phyloP scores from a whole-genome alignment of 1,284 basidiomycete genomes.

The Tausonia pullulans region DNA sequence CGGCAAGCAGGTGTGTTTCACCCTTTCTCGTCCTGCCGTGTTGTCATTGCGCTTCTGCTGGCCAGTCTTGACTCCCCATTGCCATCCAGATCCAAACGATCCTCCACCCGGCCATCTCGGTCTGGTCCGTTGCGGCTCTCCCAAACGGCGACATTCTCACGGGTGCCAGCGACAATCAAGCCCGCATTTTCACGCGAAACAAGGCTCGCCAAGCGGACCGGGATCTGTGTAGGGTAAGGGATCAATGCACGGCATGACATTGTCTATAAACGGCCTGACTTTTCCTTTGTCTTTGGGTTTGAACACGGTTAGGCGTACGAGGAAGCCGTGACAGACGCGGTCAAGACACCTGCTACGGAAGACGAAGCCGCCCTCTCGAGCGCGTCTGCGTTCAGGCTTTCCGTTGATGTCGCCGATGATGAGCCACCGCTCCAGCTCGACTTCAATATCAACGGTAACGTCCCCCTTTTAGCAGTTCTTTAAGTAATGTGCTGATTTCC shows the following conservation, averaged over 20 bases:
- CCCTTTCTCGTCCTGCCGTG: neutral
- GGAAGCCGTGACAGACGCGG: constrained; percentile 44
- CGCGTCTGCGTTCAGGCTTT: constrained; percentile 12
- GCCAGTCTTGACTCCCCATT: constrained; percentile 30
- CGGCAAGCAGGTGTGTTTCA: constrained; percentile 11
- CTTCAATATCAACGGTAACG: constrained; percentile 63
- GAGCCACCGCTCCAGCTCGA: constrained; percentile 28
- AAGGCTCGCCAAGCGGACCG: constrained; percentile 58
- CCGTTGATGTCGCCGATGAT: constrained; percentile 16
- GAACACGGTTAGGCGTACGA: constrained; percentile 42
- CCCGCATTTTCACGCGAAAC: constrained; percentile 66
- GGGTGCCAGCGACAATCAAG: constrained; percentile 67
- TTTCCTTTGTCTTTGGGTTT: neutral
- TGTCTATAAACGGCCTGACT: no score
- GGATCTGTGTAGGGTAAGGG: constrained; percentile 17
- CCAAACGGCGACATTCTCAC: constrained; percentile 78
- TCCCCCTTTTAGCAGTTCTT: neutral
- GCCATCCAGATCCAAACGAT: constrained; percentile 62
- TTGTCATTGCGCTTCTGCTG: no score
- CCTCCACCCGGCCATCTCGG: constrained; percentile 76
- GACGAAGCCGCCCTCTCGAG: neutral
- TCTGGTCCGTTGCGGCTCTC: constrained; percentile 74
- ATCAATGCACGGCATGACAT: constrained; percentile 55
- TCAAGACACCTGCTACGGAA: neutral
- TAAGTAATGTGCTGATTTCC: neutral